Conservation (phyloP, 2,329 filamentous ascomycete species). For the Claviceps purpurea region DNA sequence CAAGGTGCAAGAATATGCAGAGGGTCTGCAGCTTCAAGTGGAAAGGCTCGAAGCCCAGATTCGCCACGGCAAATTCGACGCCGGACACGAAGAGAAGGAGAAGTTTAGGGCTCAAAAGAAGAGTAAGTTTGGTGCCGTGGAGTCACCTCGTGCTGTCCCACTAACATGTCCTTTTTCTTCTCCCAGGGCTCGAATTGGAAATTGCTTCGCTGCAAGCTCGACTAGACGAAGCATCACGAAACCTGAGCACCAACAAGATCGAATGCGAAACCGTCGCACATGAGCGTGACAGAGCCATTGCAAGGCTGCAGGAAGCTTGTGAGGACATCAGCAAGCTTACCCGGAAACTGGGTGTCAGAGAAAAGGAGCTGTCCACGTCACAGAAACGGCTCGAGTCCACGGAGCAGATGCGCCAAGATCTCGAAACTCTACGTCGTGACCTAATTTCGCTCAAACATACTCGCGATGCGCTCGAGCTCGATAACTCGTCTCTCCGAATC, state of each 20-base stretch:
- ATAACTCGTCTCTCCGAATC: slow-evolving; percentile 27
- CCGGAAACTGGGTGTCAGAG: slow-evolving; percentile 26
- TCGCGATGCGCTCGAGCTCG: slow-evolving; percentile 22
- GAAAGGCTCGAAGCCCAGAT: slow-evolving; percentile 36
- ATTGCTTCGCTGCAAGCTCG: slow-evolving; percentile 47
- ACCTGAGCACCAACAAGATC: slow-evolving; percentile 48
- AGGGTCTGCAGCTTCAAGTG: slow-evolving; percentile 38
- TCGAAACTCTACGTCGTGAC: slow-evolving; percentile 28
- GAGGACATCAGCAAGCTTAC: slow-evolving; percentile 40
- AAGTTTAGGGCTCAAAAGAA: slow-evolving; percentile 39
- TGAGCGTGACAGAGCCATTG: slow-evolving; percentile 52
- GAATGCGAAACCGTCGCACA: slow-evolving; percentile 47
- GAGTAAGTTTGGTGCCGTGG: slow-evolving; percentile 31
- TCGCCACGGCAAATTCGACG: slow-evolving; percentile 29
- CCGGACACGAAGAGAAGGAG: slow-evolving; percentile 29
- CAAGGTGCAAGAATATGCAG: slow-evolving; percentile 39
- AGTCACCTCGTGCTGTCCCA: background rate
- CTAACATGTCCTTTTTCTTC: background rate
- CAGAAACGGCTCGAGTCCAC: slow-evolving; percentile 28
- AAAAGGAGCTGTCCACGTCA: slow-evolving; percentile 28
- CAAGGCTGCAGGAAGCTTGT: slow-evolving; percentile 47
- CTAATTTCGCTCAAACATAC: slow-evolving; percentile 25
- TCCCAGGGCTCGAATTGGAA: slow-evolving; percentile 42
- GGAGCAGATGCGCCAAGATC: slow-evolving; percentile 24
- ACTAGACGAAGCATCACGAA: slow-evolving; percentile 48